Conservation (phyloP, 2,329 filamentous ascomycete genomes). For the Cladophialophora bantiana region DNA sequence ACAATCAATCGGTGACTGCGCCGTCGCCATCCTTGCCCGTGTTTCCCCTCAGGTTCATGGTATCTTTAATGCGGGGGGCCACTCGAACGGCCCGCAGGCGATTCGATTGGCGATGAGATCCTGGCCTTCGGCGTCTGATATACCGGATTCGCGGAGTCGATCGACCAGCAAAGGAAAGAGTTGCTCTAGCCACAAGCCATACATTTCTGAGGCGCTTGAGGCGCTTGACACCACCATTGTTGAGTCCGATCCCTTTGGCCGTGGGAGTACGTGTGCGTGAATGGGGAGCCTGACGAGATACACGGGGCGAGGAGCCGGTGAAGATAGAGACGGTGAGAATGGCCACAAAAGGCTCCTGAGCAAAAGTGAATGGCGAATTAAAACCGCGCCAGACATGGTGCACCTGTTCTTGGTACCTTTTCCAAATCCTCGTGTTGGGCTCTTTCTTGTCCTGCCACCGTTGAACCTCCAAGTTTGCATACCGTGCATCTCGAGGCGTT, state of each 20-base stretch:
- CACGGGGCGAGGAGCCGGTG: neutral
- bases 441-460: neutral
- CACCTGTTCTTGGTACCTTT: neutral
- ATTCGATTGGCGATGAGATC: neutral
- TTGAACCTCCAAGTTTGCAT: neutral
- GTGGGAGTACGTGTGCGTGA: neutral
- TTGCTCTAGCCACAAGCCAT: neutral
- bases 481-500: neutral
- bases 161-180: neutral
- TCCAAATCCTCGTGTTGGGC: neutral
- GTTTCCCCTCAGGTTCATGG: neutral
- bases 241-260: neutral
- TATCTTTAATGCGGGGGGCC: conserved; percentile 9
- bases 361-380: neutral
- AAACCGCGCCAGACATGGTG: neutral
- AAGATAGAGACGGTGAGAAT: neutral
- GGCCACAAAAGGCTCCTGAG: neutral
- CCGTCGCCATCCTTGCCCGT: conserved; percentile 10
- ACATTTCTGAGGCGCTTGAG: neutral
- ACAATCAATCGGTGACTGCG: conserved; percentile 16
- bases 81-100: neutral
- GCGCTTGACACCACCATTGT: neutral
- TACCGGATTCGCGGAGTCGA: neutral
- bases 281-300: neutral
- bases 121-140: neutral